Evolutionary conservation across 768 basidiomycete genomes (phyloP).

Genomic region (Rhizopogon vinicolor): DNA sequence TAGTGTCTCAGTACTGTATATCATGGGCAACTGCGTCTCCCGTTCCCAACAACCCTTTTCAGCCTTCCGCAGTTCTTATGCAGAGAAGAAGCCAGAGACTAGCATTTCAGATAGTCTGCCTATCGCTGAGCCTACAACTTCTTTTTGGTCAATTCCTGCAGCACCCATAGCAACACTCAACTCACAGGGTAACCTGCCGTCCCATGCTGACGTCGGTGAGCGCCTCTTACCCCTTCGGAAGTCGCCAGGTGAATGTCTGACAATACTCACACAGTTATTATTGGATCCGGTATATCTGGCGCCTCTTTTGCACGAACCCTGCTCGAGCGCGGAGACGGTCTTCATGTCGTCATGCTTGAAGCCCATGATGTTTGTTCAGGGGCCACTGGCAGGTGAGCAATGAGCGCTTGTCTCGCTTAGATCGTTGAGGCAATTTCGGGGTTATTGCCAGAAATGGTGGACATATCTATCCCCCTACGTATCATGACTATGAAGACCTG

Average conservation of each 20-base stretch:
- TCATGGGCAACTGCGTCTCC: conserved; percentile 25
- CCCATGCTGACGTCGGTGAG: conserved; percentile 53
- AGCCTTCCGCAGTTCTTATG: not conserved
- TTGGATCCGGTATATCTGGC: conserved; percentile 53
- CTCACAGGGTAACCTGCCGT: conserved; percentile 29
- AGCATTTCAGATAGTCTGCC: conserved; percentile 47
- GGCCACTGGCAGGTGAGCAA: conserved; percentile 44
- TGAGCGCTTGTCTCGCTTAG: not conserved
- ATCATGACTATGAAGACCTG: conserved; percentile 38
- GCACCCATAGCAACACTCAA: conserved; percentile 36
- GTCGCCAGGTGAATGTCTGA: not conserved
- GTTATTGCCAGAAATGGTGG: conserved; percentile 39
- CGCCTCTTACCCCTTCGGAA: not conserved
- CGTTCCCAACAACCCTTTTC: not conserved
- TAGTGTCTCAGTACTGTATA: not conserved
- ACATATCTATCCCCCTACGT: conserved; percentile 45
- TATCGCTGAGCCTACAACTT: conserved; percentile 42
- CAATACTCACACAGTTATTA: conserved; percentile 31
- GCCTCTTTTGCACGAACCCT: conserved; percentile 37
- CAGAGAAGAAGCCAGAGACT: conserved; percentile 4
- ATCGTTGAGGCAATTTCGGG: not conserved
- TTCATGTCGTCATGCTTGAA: conserved; percentile 52
- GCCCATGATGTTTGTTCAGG: conserved; percentile 55
- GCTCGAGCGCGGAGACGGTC: conserved; percentile 18
- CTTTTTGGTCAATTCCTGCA: conserved; percentile 63